Evolutionary conservation across 805 yeast genomes (phyloP), one percentile per base, ranked within the genome.

Genomic region (Candida rishiriensis): DNA sequence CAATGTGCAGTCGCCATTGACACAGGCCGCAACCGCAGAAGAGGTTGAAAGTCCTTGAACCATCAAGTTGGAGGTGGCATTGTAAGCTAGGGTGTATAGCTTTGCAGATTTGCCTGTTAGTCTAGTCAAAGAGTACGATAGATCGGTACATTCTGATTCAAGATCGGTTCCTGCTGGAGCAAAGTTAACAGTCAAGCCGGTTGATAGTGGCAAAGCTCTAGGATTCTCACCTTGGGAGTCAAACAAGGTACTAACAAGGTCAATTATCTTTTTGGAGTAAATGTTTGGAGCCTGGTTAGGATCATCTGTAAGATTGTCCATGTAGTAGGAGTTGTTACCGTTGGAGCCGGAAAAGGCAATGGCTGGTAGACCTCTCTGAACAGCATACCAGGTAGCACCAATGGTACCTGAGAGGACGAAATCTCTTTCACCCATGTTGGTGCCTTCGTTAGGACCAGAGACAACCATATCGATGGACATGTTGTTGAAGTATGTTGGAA

Each of bases 381-480:
- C 69, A 37, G 78, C 61, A 47, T 68, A 70, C 59, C 70, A 71
- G 35, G 76, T 63, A 30, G 79, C 74, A 57, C 78, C 80, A 52
- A 73, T 66, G 29, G 81, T 76, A 57, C 80, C 81, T 9, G 78
- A 71, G 29, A 70, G 26, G 28, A 76, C 69, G 49, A 49, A 70
- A 52, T 57, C 65, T 41, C 69, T 66, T 38, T 71, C 70, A 38
- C 75, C 73, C 47, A 66, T 48, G 61, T 76, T 76, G 46, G 62
- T 56, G 49, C 81, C 81, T 61, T 76, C 76, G 55, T 76, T 76
- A 40, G 79, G 79, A 51, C 80, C 80, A 45, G 73, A 59, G 38
- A 75, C 73, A 44, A 75, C 74, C 44, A 75, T 60, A 57, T 76
- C 81, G 51, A 73, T 61, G 17, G 72, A 54, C 39, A 62, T 51